A percentile compares a stretch with the other conserved stretches of the same genome.
phyloP scores from a whole-genome alignment of 1,139 yeast genomes.

The Taphrina wiesneri region DNA sequence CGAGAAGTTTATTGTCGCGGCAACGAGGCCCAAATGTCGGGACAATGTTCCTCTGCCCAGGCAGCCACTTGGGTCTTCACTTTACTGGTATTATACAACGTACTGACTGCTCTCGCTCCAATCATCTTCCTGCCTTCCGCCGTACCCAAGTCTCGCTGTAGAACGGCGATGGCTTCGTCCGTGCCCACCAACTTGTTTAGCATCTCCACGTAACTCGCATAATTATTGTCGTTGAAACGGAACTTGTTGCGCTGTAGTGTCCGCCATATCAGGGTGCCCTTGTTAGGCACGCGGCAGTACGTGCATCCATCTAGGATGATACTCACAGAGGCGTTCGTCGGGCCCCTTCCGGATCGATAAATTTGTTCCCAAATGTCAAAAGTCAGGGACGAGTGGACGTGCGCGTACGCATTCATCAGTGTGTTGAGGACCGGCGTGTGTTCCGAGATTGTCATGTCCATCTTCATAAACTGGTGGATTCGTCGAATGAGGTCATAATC shows the following conservation, averaged over 20 bases:
- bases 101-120: slow-evolving; percentile 16
- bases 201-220: slow-evolving; percentile 25
- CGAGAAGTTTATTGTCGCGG: not conserved
- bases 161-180: slow-evolving; percentile 11
- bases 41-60: slow-evolving; percentile 24
- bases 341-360: slow-evolving; percentile 10
- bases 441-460: slow-evolving; percentile 28
- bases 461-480: slow-evolving; percentile 23
- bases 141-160: not conserved
- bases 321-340: slow-evolving; percentile 24
- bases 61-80: not conserved
- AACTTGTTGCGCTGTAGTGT: slow-evolving; percentile 14
- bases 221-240: slow-evolving; percentile 29
- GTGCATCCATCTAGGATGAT: slow-evolving; percentile 27
- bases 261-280: slow-evolving; percentile 26
- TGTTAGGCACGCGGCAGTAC: slow-evolving; percentile 7
- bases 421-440: slow-evolving; percentile 29
- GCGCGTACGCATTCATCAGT: slow-evolving; percentile 28
- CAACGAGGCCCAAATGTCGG: slow-evolving; percentile 12
- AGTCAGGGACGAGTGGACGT: slow-evolving; percentile 22
- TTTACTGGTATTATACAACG: slow-evolving; percentile 14
- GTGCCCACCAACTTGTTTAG: not conserved
- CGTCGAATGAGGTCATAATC: slow-evolving; percentile 9
- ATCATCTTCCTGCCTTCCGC: not conserved
- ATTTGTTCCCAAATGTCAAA: slow-evolving; percentile 30